Evolutionary conservation across 352 stramenopile species (phyloP).

Genomic region (Chrysophaeum taylorii): DNA sequence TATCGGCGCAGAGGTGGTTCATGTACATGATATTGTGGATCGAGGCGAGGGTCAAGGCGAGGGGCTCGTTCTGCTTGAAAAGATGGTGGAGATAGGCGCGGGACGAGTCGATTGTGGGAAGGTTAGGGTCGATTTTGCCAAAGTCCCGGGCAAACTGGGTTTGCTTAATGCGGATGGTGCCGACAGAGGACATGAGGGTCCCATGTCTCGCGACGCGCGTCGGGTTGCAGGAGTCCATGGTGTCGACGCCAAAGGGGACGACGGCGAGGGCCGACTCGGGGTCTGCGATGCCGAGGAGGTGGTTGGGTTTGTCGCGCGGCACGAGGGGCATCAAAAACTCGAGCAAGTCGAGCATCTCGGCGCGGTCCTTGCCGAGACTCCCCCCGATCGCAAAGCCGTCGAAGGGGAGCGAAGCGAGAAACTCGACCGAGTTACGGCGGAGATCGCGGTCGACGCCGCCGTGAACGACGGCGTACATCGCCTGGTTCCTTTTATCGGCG

Average conservation of each 20-base stretch:
- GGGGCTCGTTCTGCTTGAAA: constrained; percentile 59
- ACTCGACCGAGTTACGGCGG: constrained; percentile 51
- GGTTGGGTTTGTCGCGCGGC: constrained; percentile 48
- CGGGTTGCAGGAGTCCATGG: constrained; percentile 64
- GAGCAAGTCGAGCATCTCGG: constrained; percentile 55
- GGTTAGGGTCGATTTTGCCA: constrained; percentile 35
- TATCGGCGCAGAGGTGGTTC: constrained; percentile 51
- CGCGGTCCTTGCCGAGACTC: constrained; percentile 51
- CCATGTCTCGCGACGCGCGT: constrained; percentile 58
- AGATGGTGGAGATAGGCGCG: constrained; percentile 61
- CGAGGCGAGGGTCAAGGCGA: constrained; percentile 43
- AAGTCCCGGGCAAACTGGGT: constrained; percentile 35
- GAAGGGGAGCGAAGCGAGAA: constrained; percentile 57
- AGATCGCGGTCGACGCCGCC: constrained; percentile 66
- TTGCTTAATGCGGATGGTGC: constrained; percentile 42
- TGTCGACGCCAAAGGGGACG: constrained; percentile 53
- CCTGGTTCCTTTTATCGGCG: constrained; percentile 53
- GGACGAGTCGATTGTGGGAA: constrained; percentile 1
- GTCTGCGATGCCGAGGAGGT: constrained; percentile 64
- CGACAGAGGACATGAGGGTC: constrained; percentile 45
- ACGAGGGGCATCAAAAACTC: constrained; percentile 57
- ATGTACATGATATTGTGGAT: constrained; percentile 66
- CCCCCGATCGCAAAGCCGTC: constrained; percentile 63
- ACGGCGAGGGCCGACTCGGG: constrained; percentile 51
- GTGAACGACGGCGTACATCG: constrained; percentile 66